These are phyloP conservation scores for Geotrichum aggregatum DNA, from an alignment of 1,139 yeast genomes.

Conservation along the genomic window DNA sequence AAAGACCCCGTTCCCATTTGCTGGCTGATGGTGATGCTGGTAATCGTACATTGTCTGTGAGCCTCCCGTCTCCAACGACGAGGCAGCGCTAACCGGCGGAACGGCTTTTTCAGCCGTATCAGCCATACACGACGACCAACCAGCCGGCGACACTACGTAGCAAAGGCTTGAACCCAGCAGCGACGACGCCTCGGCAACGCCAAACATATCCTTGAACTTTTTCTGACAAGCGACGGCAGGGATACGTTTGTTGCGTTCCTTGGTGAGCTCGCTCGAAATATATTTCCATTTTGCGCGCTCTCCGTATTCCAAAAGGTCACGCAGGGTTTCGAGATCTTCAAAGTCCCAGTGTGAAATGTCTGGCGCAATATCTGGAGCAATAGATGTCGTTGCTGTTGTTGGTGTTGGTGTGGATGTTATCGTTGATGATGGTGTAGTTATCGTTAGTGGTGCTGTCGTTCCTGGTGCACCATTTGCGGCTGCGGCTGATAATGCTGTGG, in stretches of 20 bases:
- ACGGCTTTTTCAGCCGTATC: not conserved
- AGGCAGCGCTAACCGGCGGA: not conserved
- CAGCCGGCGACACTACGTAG: slow-evolving; percentile 40
- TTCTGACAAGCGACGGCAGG: slow-evolving; percentile 42
- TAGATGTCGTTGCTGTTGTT: not conserved
- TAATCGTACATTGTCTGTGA: no score
- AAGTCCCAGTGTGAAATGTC: slow-evolving; percentile 30
- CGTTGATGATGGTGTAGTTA: not conserved
- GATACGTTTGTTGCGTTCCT: slow-evolving; percentile 35
- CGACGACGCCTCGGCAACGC: slow-evolving; percentile 41
- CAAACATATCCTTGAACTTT: slow-evolving; percentile 43
- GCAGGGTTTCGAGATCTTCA: slow-evolving; percentile 38
- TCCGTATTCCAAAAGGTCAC: slow-evolving; percentile 38
- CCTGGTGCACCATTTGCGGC: no score
- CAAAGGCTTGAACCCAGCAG: slow-evolving; percentile 40
- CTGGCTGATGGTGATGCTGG: no score
- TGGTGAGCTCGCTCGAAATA: slow-evolving; percentile 38
- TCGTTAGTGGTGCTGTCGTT: not conserved
- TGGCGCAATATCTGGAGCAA: not conserved
- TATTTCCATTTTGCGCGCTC: slow-evolving; percentile 45
- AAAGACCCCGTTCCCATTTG: no score
- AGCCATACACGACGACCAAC: slow-evolving; percentile 38
- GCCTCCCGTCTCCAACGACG: no score
- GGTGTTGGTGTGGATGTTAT: not conserved
- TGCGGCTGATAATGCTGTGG: no score